Evolutionary conservation across 371 early-diverging fungal genomes (phyloP).

Genomic region (Batkoa obscura): DNA sequence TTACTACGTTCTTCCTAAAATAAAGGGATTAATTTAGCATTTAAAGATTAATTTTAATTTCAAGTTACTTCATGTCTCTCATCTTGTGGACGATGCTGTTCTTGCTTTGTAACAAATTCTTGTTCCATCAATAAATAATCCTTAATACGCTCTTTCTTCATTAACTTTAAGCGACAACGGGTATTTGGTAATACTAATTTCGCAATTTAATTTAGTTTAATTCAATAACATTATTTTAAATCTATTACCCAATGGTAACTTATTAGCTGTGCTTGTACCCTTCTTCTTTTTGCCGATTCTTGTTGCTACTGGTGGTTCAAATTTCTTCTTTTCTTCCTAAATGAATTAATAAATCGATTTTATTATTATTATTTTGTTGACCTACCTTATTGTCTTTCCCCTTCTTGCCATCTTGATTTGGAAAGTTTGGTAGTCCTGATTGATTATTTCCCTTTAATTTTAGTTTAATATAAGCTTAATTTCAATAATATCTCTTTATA

Average conservation of each 20-base stretch:
- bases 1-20: constrained; percentile 74
- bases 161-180: constrained; percentile 87
- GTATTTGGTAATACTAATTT: constrained; percentile 82
- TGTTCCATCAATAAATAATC: constrained; percentile 95
- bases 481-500: no score
- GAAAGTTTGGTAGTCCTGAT: constrained; percentile 6
- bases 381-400: neutral
- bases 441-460: constrained; percentile 6
- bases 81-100: constrained; percentile 80
- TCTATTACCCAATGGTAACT: constrained; percentile 68
- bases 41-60: neutral
- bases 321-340: constrained; percentile 85
- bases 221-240: neutral
- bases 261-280: constrained; percentile 84
- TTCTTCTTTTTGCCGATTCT: constrained; percentile 94
- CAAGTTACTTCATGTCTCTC: constrained; percentile 20
- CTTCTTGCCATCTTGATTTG: constrained; percentile 3
- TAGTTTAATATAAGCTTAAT: neutral
- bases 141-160: constrained; percentile 93
- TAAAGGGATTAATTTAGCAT: neutral
- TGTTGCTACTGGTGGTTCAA: constrained; percentile 97
- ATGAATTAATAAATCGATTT: neutral
- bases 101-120: constrained; percentile 96
- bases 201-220: neutral
- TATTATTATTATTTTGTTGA: neutral